Evolutionary conservation across 169 alveolate genomes (phyloP), one percentile per base, ranked within the genome.

Genomic region (Cyclospora cayetanensis): DNA sequence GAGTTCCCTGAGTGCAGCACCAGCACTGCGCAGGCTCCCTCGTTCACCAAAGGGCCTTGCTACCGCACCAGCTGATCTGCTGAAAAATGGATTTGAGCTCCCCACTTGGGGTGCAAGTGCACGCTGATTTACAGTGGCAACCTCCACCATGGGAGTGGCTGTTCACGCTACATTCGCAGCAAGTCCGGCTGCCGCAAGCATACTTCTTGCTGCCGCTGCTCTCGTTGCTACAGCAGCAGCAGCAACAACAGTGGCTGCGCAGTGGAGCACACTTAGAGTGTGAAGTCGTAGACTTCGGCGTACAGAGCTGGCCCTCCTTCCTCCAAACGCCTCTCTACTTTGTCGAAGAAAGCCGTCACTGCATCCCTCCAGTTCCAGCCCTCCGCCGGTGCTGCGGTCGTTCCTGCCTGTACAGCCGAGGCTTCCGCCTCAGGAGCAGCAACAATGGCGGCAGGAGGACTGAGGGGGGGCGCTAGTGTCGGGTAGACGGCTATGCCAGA

Each of bases 211-310:
- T 55, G 68, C 12, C 25, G 68, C 68, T 55, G 68, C 68, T 55
- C 68, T 55, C 35, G 68, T 31, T 22, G 68, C 68, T 22, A 31
- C 68, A 55, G 68, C 68, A 55, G 68, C 68, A 55, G 68, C 68
- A 55, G 68, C 68, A 55, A 31, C 68, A 55, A 31, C 68, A 31
- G 68, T n/a, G n/a, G n/a, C n/a, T n/a, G n/a, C n/a, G n/a, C n/a
- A n/a, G n/a, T n/a, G n/a, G n/a, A n/a, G n/a, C n/a, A n/a, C n/a
- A 25, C 68, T 55, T 31, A 55, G 3, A 55, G 68, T 55, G 68
- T 55, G 68, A 55, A 55, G 68, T 55, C 68, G 68, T 55, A 55
- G 3, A 55, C 12, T 31, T 55, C 68, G 20, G 68, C 20, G 12
- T 55, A 55, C 25, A 55, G 68, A 11, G 68, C 68, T 4, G 68